Conservation (phyloP, 208 protist species). For the Trypanosoma cruzi region DNA sequence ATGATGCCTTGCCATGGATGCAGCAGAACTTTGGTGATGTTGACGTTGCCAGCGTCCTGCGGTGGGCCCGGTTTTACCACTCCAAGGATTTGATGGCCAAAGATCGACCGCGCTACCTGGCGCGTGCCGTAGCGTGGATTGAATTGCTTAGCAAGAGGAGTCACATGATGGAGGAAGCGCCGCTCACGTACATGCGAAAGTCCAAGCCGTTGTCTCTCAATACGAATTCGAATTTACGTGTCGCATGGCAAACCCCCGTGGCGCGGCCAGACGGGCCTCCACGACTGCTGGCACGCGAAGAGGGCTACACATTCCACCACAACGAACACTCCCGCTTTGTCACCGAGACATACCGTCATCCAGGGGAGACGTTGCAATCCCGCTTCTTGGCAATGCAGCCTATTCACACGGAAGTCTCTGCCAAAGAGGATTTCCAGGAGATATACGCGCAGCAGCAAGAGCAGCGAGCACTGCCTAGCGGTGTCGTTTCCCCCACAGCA, state of each 20-base stretch:
- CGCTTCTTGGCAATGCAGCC: slow-evolving; percentile 74
- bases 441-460: slow-evolving; percentile 16
- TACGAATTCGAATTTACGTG: slow-evolving; percentile 79
- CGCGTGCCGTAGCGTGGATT: slow-evolving; percentile 71
- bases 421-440: slow-evolving; percentile 31
- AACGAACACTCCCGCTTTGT: slow-evolving; percentile 63
- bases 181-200: slow-evolving; percentile 86
- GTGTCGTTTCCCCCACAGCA: slow-evolving; percentile 7
- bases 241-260: slow-evolving; percentile 67
- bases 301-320: slow-evolving; percentile 75
- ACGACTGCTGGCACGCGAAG: slow-evolving; percentile 71
- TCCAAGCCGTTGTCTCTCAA: slow-evolving; percentile 51
- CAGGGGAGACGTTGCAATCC: slow-evolving; percentile 66
- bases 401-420: slow-evolving; percentile 68
- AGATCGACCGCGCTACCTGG: slow-evolving; percentile 63
- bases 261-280: slow-evolving; percentile 12
- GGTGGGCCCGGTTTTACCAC: slow-evolving; percentile 71
- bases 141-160: slow-evolving; percentile 64
- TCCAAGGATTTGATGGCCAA: slow-evolving; percentile 76
- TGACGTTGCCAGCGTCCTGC: slow-evolving; percentile 61
- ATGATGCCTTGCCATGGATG: slow-evolving; percentile 67
- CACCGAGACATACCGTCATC: slow-evolving; percentile 74
- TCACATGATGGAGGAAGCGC: slow-evolving; percentile 58
- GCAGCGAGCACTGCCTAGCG: neutral
- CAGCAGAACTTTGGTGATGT: slow-evolving; percentile 66